Evolutionary conservation across 768 basidiomycete species (phyloP).

Genomic region (Suillus subalutaceus): DNA sequence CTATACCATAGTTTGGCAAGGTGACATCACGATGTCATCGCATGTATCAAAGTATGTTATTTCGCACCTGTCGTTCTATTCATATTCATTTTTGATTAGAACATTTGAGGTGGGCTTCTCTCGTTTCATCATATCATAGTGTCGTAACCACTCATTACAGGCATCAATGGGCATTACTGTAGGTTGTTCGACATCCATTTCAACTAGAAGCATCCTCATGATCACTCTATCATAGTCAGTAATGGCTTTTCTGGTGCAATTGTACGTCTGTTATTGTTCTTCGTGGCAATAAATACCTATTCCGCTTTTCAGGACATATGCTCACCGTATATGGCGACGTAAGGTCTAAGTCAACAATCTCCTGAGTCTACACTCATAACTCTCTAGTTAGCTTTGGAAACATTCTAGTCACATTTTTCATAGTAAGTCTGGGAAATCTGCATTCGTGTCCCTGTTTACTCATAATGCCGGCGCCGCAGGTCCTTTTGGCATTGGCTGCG

Average conservation of each 20-base stretch:
- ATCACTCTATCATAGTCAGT: constrained; percentile 27
- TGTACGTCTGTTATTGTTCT: constrained; percentile 24
- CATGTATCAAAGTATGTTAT: constrained; percentile 31
- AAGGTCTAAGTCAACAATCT: constrained; percentile 14
- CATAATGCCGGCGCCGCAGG: constrained; percentile 13
- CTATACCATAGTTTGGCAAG: constrained; percentile 34
- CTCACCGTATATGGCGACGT: constrained; percentile 42
- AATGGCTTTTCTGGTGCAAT: constrained; percentile 39
- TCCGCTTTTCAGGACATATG: constrained; percentile 32
- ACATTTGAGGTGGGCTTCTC: constrained; percentile 5
- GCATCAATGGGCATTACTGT: constrained; percentile 40
- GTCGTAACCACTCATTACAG: constrained; percentile 18
- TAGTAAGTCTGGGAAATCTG: constrained; percentile 25
- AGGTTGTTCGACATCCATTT: not conserved
- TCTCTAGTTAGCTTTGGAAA: constrained; percentile 36
- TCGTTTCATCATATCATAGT: not conserved
- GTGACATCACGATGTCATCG: constrained; percentile 24
- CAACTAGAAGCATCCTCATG: not conserved
- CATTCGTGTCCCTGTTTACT: constrained; percentile 1
- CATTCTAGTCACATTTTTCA: constrained; percentile 31
- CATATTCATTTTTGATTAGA: not conserved
- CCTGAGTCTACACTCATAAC: not conserved
- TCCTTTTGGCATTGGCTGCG: constrained; percentile 32
- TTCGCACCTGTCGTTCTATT: not conserved
- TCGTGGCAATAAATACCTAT: not conserved